Evolutionary conservation across 1,139 yeast genomes (phyloP).

Genomic region (Yamadazyma diospyri): DNA sequence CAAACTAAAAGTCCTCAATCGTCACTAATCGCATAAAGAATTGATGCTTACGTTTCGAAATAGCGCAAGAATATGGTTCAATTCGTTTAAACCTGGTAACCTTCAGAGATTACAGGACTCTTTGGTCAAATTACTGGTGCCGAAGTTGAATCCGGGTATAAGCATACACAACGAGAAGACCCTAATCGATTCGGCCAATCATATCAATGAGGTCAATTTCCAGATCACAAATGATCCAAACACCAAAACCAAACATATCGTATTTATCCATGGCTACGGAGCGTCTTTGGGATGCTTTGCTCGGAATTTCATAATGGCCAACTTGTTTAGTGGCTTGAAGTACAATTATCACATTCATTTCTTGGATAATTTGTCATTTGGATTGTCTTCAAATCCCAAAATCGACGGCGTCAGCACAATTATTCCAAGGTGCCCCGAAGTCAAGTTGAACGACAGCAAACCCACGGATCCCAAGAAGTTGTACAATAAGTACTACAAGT

Average conservation of each 20-base stretch:
- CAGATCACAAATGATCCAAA: constrained; percentile 22
- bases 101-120: constrained; percentile 31
- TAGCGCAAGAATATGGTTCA: constrained; percentile 22
- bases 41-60: constrained; percentile 3
- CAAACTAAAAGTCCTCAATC: no score
- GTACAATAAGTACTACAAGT: constrained; percentile 41
- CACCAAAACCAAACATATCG: constrained; percentile 40
- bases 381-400: constrained; percentile 67
- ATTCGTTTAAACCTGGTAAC: constrained; percentile 26
- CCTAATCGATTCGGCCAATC: constrained; percentile 24
- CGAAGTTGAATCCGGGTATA: constrained; percentile 1
- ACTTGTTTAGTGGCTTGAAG: constrained; percentile 36
- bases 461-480: constrained; percentile 29
- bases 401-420: constrained; percentile 20
- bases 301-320: constrained; percentile 58
- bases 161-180: constrained; percentile 21
- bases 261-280: constrained; percentile 88
- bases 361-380: constrained; percentile 82
- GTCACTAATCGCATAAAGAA: no score
- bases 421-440: constrained; percentile 27
- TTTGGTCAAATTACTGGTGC: constrained; percentile 34
- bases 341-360: constrained; percentile 58
- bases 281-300: constrained; percentile 87
- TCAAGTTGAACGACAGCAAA: constrained; percentile 27
- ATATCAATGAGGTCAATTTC: constrained; percentile 37